phyloP scores from a whole-genome alignment of 2,329 filamentous ascomycete genomes.

The Tolypocladium album region DNA sequence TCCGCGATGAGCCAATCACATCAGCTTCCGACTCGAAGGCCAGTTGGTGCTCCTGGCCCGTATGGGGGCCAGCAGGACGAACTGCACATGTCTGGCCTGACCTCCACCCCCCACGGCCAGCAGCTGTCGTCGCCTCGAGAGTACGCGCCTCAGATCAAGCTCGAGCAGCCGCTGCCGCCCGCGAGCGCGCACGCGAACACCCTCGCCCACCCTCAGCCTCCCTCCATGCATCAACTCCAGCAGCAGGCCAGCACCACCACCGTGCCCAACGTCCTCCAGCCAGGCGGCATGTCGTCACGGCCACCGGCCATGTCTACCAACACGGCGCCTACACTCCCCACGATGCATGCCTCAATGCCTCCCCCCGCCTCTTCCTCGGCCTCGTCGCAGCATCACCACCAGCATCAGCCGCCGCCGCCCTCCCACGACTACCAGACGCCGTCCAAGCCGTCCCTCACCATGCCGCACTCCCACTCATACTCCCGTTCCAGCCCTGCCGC shows the following conservation, averaged over 20 bases:
- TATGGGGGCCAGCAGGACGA: constrained; percentile 33
- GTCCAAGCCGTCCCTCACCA: constrained; percentile 53
- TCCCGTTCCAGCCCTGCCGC: constrained; percentile 73
- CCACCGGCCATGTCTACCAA: constrained; percentile 27
- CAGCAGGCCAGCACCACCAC: constrained; percentile 29
- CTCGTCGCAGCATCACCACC: background rate
- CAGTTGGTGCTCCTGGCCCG: constrained; percentile 7
- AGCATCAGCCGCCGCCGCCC: constrained; percentile 22
- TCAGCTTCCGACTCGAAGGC: constrained; percentile 20
- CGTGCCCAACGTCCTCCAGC: constrained; percentile 49
- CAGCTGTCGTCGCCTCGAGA: constrained; percentile 32
- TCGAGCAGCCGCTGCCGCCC: constrained; percentile 25
- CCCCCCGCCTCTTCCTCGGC: constrained; percentile 18
- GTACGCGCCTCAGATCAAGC: constrained; percentile 40
- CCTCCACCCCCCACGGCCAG: constrained; percentile 25
- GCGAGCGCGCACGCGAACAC: background rate
- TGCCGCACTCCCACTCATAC: constrained; percentile 66
- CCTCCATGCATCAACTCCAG: constrained; percentile 5
- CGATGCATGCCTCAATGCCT: constrained; percentile 31
- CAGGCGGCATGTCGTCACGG: constrained; percentile 33
- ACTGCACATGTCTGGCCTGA: constrained; percentile 41
- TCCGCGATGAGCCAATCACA: constrained; percentile 30
- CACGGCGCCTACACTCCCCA: constrained; percentile 34
- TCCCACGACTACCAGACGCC: constrained; percentile 50
- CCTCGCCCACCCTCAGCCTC: constrained; percentile 21